Conservation (phyloP, 73 alveolate genomes). For the Paramecium primaurelia region DNA sequence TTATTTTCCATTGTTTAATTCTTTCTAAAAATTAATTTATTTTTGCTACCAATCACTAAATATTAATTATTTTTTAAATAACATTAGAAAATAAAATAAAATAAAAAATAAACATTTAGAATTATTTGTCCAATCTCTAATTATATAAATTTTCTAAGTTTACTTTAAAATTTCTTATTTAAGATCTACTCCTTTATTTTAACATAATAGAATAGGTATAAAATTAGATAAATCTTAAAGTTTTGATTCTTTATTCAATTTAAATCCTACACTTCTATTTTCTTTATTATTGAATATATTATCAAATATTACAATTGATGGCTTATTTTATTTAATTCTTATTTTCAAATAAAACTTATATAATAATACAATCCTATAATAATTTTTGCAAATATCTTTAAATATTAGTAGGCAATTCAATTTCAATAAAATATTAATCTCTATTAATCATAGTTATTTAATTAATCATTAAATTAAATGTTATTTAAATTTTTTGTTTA, state of each 20-base stretch:
- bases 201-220: neutral
- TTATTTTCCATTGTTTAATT: neutral
- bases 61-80: neutral
- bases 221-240: no score
- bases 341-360: neutral
- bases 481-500: neutral
- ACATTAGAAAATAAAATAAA: neutral
- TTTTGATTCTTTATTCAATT: neutral
- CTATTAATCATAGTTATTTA: neutral
- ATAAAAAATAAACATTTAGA: neutral
- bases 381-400: neutral
- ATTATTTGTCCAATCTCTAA: neutral
- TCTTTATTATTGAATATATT: neutral
- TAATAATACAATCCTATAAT: neutral
- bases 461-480: neutral
- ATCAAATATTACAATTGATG: neutral
- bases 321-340: neutral
- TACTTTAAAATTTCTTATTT: neutral
- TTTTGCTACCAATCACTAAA: neutral
- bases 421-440: neutral
- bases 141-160: neutral
- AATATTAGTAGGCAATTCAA: neutral
- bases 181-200: neutral
- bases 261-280: neutral
- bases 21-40: neutral